Percentiles rank a stretch among this genome's conserved stretches.
Conservation (phyloP, 805 yeast species). For the Metschnikowia gelsemii region DNA sequence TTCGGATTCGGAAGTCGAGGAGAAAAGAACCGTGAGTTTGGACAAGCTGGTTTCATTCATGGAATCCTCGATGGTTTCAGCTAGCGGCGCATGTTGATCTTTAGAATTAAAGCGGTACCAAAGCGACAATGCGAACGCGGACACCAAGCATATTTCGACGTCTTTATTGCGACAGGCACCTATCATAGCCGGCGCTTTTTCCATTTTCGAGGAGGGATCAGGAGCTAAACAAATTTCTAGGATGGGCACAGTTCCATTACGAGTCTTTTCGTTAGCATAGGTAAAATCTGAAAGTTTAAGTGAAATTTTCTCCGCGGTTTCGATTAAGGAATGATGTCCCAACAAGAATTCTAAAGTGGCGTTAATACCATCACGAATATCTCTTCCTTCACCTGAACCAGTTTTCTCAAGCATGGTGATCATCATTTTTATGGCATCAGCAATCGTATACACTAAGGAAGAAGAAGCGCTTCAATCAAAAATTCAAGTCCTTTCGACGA, state of each 20-base stretch:
- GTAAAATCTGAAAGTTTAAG: background rate
- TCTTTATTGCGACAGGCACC: conserved; percentile 2
- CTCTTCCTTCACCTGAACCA: background rate
- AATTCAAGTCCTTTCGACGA: too few species aligned
- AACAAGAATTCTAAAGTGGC: conserved; percentile 1
- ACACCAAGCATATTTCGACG: conserved; percentile 1
- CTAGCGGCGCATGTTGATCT: background rate
- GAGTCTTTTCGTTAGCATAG: background rate
- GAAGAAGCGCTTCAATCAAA: too few species aligned
- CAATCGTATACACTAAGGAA: too few species aligned
- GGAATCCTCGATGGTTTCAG: background rate
- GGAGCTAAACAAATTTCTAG: background rate
- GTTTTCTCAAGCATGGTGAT: conserved; percentile 1
- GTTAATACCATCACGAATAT: background rate
- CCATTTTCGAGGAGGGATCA: too few species aligned
- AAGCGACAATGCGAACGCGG: conserved; percentile 2
- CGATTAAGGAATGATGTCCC: background rate
- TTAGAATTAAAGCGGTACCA: conserved; percentile 2
- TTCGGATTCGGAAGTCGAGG: background rate
- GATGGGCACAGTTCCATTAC: background rate
- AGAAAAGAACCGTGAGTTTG: background rate
- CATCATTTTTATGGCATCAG: conserved; percentile 2
- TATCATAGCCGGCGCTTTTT: background rate
- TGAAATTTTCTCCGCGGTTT: background rate
- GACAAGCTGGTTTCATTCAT: background rate